These are phyloP conservation scores for Tylopilus vinaceipallidus DNA, from an alignment of 768 basidiomycete genomes.

Conservation along the genomic window DNA sequence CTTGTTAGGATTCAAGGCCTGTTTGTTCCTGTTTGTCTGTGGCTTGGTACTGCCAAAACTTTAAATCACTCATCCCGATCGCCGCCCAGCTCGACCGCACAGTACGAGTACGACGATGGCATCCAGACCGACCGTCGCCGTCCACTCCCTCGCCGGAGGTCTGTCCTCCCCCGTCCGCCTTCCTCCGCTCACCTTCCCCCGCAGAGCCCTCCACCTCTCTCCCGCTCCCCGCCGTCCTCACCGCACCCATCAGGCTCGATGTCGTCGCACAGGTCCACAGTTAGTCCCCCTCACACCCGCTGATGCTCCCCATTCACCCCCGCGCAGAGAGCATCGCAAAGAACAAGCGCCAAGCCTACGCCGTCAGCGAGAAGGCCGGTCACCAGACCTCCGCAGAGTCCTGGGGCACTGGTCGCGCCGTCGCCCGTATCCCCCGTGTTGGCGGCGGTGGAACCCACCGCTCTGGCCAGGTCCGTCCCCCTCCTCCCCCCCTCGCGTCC, in stretches of 20 bases:
- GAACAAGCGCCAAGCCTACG: slow-evolving; percentile 96
- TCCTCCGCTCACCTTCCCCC: not conserved
- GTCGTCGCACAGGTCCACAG: slow-evolving; percentile 99
- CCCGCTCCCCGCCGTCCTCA: slow-evolving; percentile 92
- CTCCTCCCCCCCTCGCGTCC: not conserved
- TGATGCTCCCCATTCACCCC: not conserved
- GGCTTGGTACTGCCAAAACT: slow-evolving; percentile 33
- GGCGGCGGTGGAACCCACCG: slow-evolving; percentile 98
- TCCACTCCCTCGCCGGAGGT: slow-evolving; percentile 78
- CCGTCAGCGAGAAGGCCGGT: slow-evolving; percentile 96
- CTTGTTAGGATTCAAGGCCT: slow-evolving; percentile 22
- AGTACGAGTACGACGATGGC: slow-evolving; percentile 63
- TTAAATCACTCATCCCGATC: no score
- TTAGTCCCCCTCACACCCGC: slow-evolving; percentile 46
- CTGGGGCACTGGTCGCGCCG: slow-evolving; percentile 99
- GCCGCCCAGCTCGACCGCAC: no score
- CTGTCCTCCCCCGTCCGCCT: slow-evolving; percentile 20
- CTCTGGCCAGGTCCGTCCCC: slow-evolving; percentile 75
- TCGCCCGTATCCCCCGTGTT: slow-evolving; percentile 99
- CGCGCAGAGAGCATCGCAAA: slow-evolving; percentile 89
- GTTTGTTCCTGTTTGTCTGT: slow-evolving; percentile 21
- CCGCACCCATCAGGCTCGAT: slow-evolving; percentile 97
- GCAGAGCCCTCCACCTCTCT: slow-evolving; percentile 84
- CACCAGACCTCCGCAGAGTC: slow-evolving; percentile 99
- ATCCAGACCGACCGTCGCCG: slow-evolving; percentile 88